These are phyloP conservation scores for Nymphaea colorata DNA, from an alignment of 164 flowering plant species.

Conservation along the genomic window DNA sequence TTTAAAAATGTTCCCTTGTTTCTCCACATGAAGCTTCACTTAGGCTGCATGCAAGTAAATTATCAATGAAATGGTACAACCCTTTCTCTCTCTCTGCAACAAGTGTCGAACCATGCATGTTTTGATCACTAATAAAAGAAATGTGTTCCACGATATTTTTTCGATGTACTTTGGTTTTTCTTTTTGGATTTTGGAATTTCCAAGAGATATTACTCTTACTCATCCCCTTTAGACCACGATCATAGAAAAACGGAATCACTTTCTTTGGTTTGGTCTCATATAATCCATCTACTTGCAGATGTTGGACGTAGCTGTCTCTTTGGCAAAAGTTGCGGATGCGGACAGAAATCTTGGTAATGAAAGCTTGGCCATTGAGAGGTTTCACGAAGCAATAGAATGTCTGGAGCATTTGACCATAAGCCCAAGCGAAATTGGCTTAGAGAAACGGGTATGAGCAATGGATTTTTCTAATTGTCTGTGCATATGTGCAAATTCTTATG, in stretches of 20 bases:
- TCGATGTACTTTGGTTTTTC: too few species aligned
- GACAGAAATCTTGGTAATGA: constrained; percentile 64
- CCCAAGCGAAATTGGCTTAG: constrained; percentile 44
- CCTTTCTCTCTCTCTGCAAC: too few species aligned
- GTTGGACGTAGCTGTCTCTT: constrained; percentile 75
- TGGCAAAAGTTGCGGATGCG: constrained; percentile 95
- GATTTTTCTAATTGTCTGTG: not conserved
- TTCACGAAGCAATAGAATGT: constrained; percentile 66
- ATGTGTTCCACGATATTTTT: too few species aligned
- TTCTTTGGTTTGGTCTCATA: not conserved
- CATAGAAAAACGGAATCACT: too few species aligned
- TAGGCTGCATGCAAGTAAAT: too few species aligned
- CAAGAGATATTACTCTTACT: not conserved
- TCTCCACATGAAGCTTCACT: too few species aligned
- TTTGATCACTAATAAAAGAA: too few species aligned
- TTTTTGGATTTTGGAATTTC: not conserved
- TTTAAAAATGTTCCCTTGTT: too few species aligned
- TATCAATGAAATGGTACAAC: too few species aligned
- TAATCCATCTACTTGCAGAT: constrained; percentile 23
- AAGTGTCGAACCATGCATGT: too few species aligned
- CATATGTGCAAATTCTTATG: not conserved
- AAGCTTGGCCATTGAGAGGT: constrained; percentile 45
- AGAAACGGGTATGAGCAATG: constrained; percentile 44
- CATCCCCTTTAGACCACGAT: not conserved
- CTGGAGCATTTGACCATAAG: constrained; percentile 50